Evolutionary conservation across 2,329 filamentous ascomycete genomes (phyloP).

Genomic region (Ophiocordyceps australis): DNA sequence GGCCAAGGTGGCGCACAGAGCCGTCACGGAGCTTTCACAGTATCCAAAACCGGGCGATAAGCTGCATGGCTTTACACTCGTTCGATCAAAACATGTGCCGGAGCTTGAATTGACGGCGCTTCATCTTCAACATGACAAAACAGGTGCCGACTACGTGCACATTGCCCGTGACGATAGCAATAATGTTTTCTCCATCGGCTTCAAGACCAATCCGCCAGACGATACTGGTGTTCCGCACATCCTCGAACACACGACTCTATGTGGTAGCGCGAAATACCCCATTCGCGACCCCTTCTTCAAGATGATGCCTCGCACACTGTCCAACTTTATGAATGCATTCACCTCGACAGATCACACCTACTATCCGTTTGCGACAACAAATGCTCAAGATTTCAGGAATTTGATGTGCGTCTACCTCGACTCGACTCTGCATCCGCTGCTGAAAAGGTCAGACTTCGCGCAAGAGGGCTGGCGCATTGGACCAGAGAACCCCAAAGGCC

Average conservation of each 20-base stretch:
- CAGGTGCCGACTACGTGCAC: conserved; percentile 88
- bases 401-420: conserved; percentile 94
- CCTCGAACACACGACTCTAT: conserved; percentile 90
- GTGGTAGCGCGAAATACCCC: conserved; percentile 89
- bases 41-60: conserved; percentile 68
- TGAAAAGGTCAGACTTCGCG: conserved; percentile 82
- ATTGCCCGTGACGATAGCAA: conserved; percentile 90
- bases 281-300: conserved; percentile 99
- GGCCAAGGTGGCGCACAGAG: conserved; percentile 33
- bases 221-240: conserved; percentile 95
- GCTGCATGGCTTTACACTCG: conserved; percentile 83
- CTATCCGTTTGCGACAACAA: conserved; percentile 96
- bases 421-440: conserved; percentile 73
- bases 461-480: conserved; percentile 96
- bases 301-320: conserved; percentile 95
- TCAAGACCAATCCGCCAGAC: conserved; percentile 97
- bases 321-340: conserved; percentile 99
- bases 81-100: conserved; percentile 78
- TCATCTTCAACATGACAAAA: conserved; percentile 84
- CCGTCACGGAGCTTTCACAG: conserved; percentile 57
- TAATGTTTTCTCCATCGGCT: conserved; percentile 98
- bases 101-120: conserved; percentile 87
- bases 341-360: conserved; percentile 93
- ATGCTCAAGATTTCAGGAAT: conserved; percentile 87
- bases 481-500: conserved; percentile 64